phyloP scores from a whole-genome alignment of 1,139 yeast species.

The Yamadazyma blattariae region DNA sequence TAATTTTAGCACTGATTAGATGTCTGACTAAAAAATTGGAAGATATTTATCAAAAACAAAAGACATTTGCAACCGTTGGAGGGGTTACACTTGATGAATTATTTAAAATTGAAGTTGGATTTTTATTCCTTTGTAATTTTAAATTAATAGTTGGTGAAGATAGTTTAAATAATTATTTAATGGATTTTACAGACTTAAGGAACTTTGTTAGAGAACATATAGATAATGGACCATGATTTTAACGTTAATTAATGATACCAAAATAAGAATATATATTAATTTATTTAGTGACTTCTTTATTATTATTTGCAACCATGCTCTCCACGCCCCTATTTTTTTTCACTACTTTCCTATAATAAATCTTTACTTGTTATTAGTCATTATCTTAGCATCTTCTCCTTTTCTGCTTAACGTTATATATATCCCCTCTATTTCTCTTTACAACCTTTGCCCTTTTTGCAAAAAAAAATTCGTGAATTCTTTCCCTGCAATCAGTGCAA shows the following conservation, averaged over 20 bases:
- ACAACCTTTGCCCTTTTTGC: no score
- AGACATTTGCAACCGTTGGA: slow-evolving; percentile 43
- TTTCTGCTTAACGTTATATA: no score
- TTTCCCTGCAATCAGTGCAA: no score
- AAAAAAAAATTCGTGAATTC: no score
- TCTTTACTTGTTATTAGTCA: no score
- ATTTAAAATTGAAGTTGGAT: slow-evolving; percentile 39
- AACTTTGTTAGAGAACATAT: slow-evolving; percentile 10
- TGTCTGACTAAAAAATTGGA: slow-evolving; percentile 45
- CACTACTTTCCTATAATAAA: no score
- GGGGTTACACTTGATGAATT: slow-evolving; percentile 41
- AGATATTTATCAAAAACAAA: slow-evolving; percentile 44
- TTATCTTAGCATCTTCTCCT: no score
- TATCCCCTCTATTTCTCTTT: no score
- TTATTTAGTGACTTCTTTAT: not conserved
- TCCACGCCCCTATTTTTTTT: no score
- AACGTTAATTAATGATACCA: not conserved
- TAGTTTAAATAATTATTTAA: slow-evolving; percentile 31
- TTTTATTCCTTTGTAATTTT: slow-evolving; percentile 41
- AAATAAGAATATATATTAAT: no score
- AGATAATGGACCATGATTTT: slow-evolving; percentile 5
- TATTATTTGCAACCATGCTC: no score
- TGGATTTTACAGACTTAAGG: slow-evolving; percentile 11
- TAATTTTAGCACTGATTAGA: slow-evolving; percentile 41
- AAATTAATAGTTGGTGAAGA: slow-evolving; percentile 36